Base-by-base conservation (phyloP, 1,284 basidiomycete genomes). In the Tranzscheliella williamsii region DNA sequence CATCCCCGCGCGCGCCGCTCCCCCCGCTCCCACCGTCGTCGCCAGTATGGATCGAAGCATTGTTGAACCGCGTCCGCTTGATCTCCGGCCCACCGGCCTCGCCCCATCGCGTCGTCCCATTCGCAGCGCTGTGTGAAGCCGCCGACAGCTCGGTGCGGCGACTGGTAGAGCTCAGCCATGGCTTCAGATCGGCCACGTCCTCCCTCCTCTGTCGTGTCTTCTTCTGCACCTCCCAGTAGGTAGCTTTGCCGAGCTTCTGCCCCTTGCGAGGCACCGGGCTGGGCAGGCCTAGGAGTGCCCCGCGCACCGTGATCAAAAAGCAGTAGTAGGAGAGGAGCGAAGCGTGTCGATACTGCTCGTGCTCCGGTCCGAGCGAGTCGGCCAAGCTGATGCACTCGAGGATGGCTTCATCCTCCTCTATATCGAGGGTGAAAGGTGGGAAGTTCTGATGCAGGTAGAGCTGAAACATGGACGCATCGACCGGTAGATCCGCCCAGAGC, bases 381-480 rank as follows among this genome's bases (percentile, higher is more conserved):
- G 87, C 83, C 79, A 84, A 85, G 64, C 91, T 93, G 43, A 97
- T 79, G 73, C 85, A 85, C 24, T 96, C 92, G 17, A 86, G 80
- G 2, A 91, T 79, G 0, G 81, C 82, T 2, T 84, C 83, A 54
- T 86, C 87, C 53, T 97, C 82, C 4, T 93, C 89, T 0, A 94
- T 76, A 21, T 87, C 84, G 30, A 83, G 79, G 70, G 88, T 91
- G 75, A 91, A 98, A 42, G 86, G 85, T 0, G 87, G 83, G 57
- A 92, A 90, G 74, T 96, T 97, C 73, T 97, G 91, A 62, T 97
- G 92, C 3, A 94, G 82, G 77, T 96, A 99, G 4, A 94, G 80
- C 6, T 87, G 86, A 56, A 94, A 88, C 2, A 95, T 81, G 1
- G 89, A 89, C 0, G 90, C 85, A 76, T 97, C 93, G 34, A 98